Evolutionary conservation across 257 asterid species (phyloP), one percentile per base, ranked within the genome.

Genomic region (Lithospermum erythrorhizon): DNA sequence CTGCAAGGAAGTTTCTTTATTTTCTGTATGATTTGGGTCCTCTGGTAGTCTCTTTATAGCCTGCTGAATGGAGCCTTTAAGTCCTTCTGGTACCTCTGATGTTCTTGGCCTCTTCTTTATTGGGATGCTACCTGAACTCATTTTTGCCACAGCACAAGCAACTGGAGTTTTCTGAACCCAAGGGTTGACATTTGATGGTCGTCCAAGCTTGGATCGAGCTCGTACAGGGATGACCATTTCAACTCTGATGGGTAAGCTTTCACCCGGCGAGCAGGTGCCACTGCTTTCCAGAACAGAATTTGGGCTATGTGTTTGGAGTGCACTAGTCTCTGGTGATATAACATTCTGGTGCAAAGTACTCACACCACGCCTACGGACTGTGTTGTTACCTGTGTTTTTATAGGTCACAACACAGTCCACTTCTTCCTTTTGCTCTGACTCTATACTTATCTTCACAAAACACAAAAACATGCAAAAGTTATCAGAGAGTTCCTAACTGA

Each of bases 201-300:
- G 73, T 0, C 79, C 72, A 47, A 90, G 80, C 79, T 81, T 82
- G 72, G 94, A 79, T 61, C 95, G 78, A 45, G 82, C 51, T 63
- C 84, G 79, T 15, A 70, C 79, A 0, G 88, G 95, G 57, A 85
- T 74, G 16, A 53, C 32, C 13, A 58, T 55, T 49, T 62, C 68
- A 48, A 78, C 62, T 67, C 70, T 80, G 64, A 66, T 65, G 32
- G 73, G 68, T 67, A 61, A 55, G 52, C 67, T 69, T 65, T 83
- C 83, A 47, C 76, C 74, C 23, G 73, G 59, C 21, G 77, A 67
- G 78, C 76, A 66, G 62, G 81, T 70, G 48, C 81, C 76, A 55
- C 76, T 73, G 53, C 75, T 79, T 71, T 89, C 95, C 47, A 89
- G 86, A 67, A 89, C 91, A 29, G 94, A 84, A 45, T 77, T 76